Evolutionary conservation across 768 basidiomycete genomes (phyloP), one percentile per base, ranked within the genome.

Genomic region (Tephrocybe sp.): DNA sequence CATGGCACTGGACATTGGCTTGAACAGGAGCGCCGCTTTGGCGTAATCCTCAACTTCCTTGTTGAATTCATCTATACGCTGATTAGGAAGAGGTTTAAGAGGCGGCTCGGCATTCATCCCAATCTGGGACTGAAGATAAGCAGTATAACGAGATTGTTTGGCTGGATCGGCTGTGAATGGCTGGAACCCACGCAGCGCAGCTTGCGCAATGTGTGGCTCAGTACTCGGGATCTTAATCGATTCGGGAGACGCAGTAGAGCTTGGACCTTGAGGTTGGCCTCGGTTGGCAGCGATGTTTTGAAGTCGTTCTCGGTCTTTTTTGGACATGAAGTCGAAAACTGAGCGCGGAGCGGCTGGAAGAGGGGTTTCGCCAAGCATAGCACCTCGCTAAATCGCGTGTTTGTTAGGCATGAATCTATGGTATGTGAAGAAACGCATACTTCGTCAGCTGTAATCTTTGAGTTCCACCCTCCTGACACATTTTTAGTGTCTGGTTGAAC

Each of bases 301-400:
- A 13, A 99, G 76, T 5, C 95, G 85, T 53, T 97, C 94, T 49
- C 84, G 81, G 60, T 96, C 92, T 61, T 94, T 95, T 56, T 87
- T 82, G 0, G 97, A 96, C 65, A 98, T 83, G 64, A 85, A 98
- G 39, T 98, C 95, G 65, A 96, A 98, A 13, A 99, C 82, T 0
- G 96, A 98, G 10, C 83, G 83, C 1, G 89, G 81, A 12, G 78
- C 79, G 3, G 83, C 69, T 11, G 84, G 77, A 10, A 90, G 72
- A 10, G 83, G 83, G 9, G 80, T 81, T 68, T 98, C 97, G 48
- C 95, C 95, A 0, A 98, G 74, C 16, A 88, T 73, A 1, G 77
- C 69, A 22, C 93, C 96, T 45, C 97, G 81, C 94, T 98, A n/a
- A 3, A 46, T 49, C 16, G n/a, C 3, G 22, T 14, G 5, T 13